Percentiles rank a stretch among this genome's conserved stretches.
These are phyloP conservation scores for Xanthoconium purpureum DNA, from an alignment of 768 basidiomycete genomes.

Conservation along the genomic window DNA sequence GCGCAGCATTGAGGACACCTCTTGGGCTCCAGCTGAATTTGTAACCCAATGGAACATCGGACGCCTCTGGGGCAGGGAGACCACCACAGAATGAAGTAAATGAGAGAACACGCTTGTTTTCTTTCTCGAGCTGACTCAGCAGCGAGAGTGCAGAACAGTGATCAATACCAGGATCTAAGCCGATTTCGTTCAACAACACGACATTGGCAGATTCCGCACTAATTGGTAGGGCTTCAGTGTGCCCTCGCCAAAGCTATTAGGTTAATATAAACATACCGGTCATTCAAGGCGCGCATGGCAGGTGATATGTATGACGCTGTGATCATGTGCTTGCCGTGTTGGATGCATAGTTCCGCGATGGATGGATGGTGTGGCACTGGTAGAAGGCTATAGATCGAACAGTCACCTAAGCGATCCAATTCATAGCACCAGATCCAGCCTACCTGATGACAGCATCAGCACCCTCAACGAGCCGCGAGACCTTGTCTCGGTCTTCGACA, in stretches of 20 bases:
- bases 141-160: slow-evolving; percentile 83
- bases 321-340: slow-evolving; percentile 69
- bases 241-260: not conserved
- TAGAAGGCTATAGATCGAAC: slow-evolving; percentile 53
- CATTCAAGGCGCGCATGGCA: slow-evolving; percentile 65
- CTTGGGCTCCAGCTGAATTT: slow-evolving; percentile 94
- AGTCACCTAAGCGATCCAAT: not conserved
- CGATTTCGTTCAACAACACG: slow-evolving; percentile 85
- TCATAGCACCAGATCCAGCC: slow-evolving; percentile 12
- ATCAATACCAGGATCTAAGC: slow-evolving; percentile 86
- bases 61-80: slow-evolving; percentile 67
- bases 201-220: slow-evolving; percentile 65
- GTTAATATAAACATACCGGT: slow-evolving; percentile 43
- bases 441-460: slow-evolving; percentile 87
- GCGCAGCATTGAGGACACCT: slow-evolving; percentile 78
- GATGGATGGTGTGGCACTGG: slow-evolving; percentile 71
- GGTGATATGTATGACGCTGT: slow-evolving; percentile 90
- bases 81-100: slow-evolving; percentile 95
- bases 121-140: slow-evolving; percentile 46
- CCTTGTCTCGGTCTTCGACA: slow-evolving; percentile 45
- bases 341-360: slow-evolving; percentile 73
- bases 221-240: not conserved
- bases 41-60: slow-evolving; percentile 72
- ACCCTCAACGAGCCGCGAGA: slow-evolving; percentile 51
- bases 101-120: slow-evolving; percentile 57